Percentiles rank a stretch among this genome's conserved stretches.
Conservation (phyloP, 805 yeast species). For the Wickerhamiella vanderwaltii region DNA sequence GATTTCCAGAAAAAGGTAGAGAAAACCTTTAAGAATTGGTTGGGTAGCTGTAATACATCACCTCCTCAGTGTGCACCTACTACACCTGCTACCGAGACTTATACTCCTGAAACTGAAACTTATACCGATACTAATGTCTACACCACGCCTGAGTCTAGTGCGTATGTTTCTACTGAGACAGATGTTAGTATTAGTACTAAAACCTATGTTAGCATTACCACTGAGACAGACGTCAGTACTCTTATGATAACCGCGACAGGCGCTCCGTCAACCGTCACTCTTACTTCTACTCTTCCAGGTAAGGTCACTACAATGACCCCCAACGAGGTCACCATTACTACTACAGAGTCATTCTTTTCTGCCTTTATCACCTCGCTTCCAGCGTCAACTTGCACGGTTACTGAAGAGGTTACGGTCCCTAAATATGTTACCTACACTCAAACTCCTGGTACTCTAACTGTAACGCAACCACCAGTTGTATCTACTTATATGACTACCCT, state of each 20-base stretch:
- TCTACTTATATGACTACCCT: constrained; percentile 8
- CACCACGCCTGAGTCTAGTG: neutral
- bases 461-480: constrained; percentile 3
- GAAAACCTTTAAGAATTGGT: constrained; percentile 7
- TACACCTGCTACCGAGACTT: neutral
- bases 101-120: neutral
- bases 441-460: constrained; percentile 7
- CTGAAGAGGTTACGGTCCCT: constrained; percentile 2
- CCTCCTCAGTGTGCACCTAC: constrained; percentile 4
- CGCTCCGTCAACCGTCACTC: neutral
- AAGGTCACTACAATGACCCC: constrained; percentile 9
- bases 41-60: constrained; percentile 4
- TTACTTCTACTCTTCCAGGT: constrained; percentile 1
- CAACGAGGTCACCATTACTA: constrained; percentile 2
- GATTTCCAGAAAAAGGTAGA: constrained; percentile 7
- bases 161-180: neutral
- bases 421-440: constrained; percentile 4
- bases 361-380: constrained; percentile 2
- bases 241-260: constrained; percentile 9
- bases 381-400: neutral
- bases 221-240: neutral
- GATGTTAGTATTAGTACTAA: neutral
- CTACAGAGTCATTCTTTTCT: neutral
- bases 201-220: neutral
- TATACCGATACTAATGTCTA: neutral